Base-by-base conservation (phyloP, 2,329 filamentous ascomycete genomes). In the Ophiostoma himal-ulmi region DNA sequence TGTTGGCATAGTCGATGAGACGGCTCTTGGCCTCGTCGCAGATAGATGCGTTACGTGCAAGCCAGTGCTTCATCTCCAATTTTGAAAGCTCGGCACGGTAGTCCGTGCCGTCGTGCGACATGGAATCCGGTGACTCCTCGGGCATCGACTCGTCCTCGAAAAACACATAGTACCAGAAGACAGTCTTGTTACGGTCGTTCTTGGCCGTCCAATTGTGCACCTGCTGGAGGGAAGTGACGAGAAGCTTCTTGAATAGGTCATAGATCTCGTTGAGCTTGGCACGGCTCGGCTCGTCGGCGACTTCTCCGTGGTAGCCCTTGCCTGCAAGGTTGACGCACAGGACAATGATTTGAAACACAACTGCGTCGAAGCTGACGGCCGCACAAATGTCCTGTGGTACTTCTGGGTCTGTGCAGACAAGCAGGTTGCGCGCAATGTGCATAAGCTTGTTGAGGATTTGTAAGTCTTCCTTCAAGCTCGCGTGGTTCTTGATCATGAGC, bases 151-250 rank as follows among this genome's bases (percentile, higher is more conserved):
- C 81, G 57, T 84, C 86, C 69, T 90, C 87, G 70, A 89, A 89
- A 8, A 90, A 79, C 37, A 89, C 86, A 69, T 88, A 86, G 70
- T 85, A 86, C 88, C 88, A 90, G 72, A 90, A 90, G 0, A 85
- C 83, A 86, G 89, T 90, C 76, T 90, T 90, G 77, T 89, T 89
- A 48, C 88, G 81, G 75, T 90, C 88, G 74, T 90, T 88, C 72
- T 89, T 89, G 70, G 88, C 87, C 0, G 87, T 88, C 87, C 88
- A 89, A 76, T 90, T 90, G 74, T 90, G 88, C 1, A 87, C 85
- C 76, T 90, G 87, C 75, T 90, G 88, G 14, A 90, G 78, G 2
- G 86, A 86, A 0, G 88, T 89, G 1, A 90, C 87, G 1, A 90
- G 80, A 1, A 90, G 79, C 75, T 89, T 89, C 74, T 90, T 90